Evolutionary conservation across 2,329 filamentous ascomycete species (phyloP), one percentile per base, ranked within the genome.

Genomic region (Penicillium freii): DNA sequence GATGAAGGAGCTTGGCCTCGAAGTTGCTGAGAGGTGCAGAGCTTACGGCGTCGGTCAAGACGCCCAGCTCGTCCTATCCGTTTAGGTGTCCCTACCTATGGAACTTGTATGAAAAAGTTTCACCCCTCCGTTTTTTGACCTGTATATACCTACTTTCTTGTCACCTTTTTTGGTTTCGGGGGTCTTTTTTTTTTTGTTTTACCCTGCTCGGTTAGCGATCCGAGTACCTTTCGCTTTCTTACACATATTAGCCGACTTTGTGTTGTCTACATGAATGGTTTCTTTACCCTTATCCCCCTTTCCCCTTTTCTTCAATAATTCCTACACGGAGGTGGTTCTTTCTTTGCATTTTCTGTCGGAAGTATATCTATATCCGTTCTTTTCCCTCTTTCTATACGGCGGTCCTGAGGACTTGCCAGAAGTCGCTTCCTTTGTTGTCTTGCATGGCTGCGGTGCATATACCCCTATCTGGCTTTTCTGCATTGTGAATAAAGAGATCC

Each of bases 1-100:
- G 63, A 99, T 99, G 94, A 84, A 88, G 68, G 90, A 95, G 75
- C 84, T 99, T 58, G 94, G 93, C 53, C 82, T 97, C 55, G 85
- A 93, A 71, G 90, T 94, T 82, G 91, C 91, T 58, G 91, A 91
- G 70, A 92, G 90, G 76, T 89, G 87, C 68, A 85, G 83, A 67
- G 86, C 87, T 72, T 89, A 90, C 69, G 77, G 76, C 54, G 71
- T 78, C 62, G 75, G 74, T 46, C 73, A 78, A 67, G 76, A 80
- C 58, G 72, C 77, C 52, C 79, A 81, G 69, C 90, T 91, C 73
- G 88, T 92, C 71, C 81, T 92, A 68, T 92, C 89, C 60, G 79
- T 91, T 68, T 91, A 72, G 64, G 62, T 56, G 58, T 57, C 51
- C 54, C 59, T 57, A 56, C 59, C 48, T 33, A 49, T 47, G 53